These are phyloP conservation scores for Alisma plantagoaquatica DNA, from an alignment of 106 monocot species.

Conservation along the genomic window DNA sequence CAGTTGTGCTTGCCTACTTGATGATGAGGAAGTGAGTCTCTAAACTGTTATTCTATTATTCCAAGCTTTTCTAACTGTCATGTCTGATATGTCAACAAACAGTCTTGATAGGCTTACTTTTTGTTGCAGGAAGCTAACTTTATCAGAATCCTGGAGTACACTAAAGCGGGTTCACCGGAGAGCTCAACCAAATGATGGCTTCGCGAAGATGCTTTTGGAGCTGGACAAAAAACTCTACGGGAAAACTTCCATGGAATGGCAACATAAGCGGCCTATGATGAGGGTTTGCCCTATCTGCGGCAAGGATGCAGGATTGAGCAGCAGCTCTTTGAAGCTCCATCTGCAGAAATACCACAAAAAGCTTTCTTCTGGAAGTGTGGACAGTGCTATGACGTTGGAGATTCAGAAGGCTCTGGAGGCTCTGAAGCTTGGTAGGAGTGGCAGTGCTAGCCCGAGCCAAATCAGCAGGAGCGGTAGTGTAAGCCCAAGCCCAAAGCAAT, in stretches of 20 bases:
- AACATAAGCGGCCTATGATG: constrained; percentile 65
- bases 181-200: constrained; percentile 92
- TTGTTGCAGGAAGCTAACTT: constrained; percentile 41
- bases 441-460: not conserved
- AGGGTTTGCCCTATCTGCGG: constrained; percentile 84
- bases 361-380: constrained; percentile 72
- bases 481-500: constrained; percentile 25
- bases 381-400: constrained; percentile 72
- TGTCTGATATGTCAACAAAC: not conserved
- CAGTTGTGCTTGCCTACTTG: constrained; percentile 69
- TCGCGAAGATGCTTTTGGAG: constrained; percentile 44
- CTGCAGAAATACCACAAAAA: constrained; percentile 68
- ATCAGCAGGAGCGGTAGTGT: too few species aligned
- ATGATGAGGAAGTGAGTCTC: constrained; percentile 73
- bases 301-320: constrained; percentile 78
- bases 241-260: constrained; percentile 83
- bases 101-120: too few species aligned
- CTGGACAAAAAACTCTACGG: constrained; percentile 64
- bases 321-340: constrained; percentile 84
- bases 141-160: constrained; percentile 59
- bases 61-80: too few species aligned
- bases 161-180: constrained; percentile 67
- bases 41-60: too few species aligned
- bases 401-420: constrained; percentile 52
- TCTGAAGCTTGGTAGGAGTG: constrained; percentile 26